phyloP scores from a whole-genome alignment of 805 yeast species.

The Debaryomyces castellii region DNA sequence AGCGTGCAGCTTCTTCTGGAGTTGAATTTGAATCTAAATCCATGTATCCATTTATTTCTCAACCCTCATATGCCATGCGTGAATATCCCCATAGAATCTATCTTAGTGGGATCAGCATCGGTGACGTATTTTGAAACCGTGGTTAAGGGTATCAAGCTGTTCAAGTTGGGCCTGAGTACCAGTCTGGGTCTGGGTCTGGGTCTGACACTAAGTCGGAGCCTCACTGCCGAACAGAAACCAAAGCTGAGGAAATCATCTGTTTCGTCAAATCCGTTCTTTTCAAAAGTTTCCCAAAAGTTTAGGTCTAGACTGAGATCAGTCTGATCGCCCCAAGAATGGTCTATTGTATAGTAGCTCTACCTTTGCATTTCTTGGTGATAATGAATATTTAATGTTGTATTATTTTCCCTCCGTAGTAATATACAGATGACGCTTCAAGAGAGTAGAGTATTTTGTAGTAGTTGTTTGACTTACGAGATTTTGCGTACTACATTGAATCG shows the following conservation, averaged over 20 bases:
- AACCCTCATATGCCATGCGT: slow-evolving; percentile 4
- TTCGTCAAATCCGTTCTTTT: neutral
- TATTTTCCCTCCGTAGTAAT: too few relatives aligned
- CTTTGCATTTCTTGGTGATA: neutral
- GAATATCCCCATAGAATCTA: slow-evolving; percentile 3
- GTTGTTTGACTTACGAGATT: neutral
- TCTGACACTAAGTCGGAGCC: neutral
- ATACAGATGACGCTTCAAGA: too few relatives aligned
- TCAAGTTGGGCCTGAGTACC: neutral
- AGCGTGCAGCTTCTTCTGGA: neutral
- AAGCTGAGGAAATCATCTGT: neutral
- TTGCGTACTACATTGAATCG: too few relatives aligned
- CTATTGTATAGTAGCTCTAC: neutral
- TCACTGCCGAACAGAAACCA: neutral
- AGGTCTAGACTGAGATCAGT: slow-evolving; percentile 1
- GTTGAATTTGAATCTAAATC: neutral
- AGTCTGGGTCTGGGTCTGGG: neutral
- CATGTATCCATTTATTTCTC: slow-evolving; percentile 4
- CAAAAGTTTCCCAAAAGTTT: neutral
- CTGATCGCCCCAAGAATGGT: neutral
- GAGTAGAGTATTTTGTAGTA: neutral
- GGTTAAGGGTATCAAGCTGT: slow-evolving; percentile 5
- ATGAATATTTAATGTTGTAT: too few relatives aligned
- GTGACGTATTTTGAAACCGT: slow-evolving; percentile 9
- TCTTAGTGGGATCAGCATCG: neutral